These are phyloP conservation scores for Alectoria sarmentosa DNA, from an alignment of 495 filamentous ascomycete genomes.

Conservation along the genomic window DNA sequence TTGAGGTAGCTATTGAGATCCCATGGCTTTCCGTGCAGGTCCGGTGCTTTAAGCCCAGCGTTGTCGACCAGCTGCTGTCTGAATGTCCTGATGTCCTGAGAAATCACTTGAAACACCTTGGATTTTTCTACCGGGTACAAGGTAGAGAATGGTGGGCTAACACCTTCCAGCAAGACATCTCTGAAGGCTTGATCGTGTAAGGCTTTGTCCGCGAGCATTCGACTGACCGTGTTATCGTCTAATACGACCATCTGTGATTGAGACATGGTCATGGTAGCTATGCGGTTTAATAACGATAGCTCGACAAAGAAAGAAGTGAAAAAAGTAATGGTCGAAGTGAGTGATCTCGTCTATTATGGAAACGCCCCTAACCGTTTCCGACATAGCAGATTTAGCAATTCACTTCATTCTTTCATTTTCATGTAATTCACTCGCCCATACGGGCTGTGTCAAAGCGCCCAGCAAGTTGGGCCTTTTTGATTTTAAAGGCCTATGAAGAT, in stretches of 20 bases:
- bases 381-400: neutral
- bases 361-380: neutral
- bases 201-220: neutral
- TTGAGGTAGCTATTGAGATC: neutral
- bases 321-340: neutral
- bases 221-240: neutral
- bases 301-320: neutral
- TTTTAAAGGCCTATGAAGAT: no score
- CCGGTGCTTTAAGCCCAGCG: neutral
- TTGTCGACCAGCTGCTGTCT: neutral
- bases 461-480: no score
- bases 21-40: neutral
- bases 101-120: neutral
- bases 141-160: neutral
- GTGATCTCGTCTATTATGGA: neutral
- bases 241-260: neutral
- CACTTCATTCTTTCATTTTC: no score
- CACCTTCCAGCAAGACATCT: neutral
- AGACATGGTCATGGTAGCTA: neutral
- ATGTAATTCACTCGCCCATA: no score
- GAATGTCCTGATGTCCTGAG: neutral
- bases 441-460: no score
- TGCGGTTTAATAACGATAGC: neutral
- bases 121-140: neutral
- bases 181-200: neutral